These are phyloP conservation scores for Rhododendron williamsianum DNA, from an alignment of 148 eudicot species.

Conservation along the genomic window DNA sequence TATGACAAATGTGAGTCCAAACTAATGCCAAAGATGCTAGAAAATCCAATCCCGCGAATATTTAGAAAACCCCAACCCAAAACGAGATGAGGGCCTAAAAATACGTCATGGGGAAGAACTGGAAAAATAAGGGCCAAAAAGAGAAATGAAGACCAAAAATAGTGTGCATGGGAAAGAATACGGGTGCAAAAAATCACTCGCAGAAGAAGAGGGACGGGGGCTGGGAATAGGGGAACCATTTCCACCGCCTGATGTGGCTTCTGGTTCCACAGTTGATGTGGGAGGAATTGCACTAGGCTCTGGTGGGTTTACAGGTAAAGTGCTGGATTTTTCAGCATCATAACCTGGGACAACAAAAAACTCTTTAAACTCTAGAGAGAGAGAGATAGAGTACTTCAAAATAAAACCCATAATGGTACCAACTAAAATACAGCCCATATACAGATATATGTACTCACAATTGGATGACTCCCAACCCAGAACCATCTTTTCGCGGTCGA, in stretches of 20 bases:
- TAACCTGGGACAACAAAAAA: slow-evolving; percentile 32
- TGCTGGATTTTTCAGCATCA: slow-evolving; percentile 36
- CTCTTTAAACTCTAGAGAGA: neutral
- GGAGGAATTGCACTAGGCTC: slow-evolving; percentile 26
- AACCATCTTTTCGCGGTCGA: slow-evolving; percentile 71
- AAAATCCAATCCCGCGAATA: neutral
- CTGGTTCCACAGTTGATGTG: slow-evolving; percentile 40
- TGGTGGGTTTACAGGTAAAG: slow-evolving; percentile 24
- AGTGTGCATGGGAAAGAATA: neutral
- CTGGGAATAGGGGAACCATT: slow-evolving; percentile 10
- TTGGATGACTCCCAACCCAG: slow-evolving; percentile 75
- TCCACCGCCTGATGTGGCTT: slow-evolving; percentile 31
- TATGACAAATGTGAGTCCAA: neutral
- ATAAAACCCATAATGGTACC: neutral
- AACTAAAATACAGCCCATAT: neutral
- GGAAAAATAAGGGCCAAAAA: neutral
- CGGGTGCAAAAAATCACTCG: slow-evolving; percentile 6
- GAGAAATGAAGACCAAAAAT: neutral
- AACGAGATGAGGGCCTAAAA: neutral
- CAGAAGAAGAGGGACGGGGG: neutral
- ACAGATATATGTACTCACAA: slow-evolving; percentile 43
- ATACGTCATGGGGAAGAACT: neutral
- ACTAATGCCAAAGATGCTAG: neutral
- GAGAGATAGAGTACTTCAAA: neutral
- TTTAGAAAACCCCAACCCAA: neutral